Base-by-base conservation (phyloP, 306 rosid genomes). In the Pueraria montana region DNA sequence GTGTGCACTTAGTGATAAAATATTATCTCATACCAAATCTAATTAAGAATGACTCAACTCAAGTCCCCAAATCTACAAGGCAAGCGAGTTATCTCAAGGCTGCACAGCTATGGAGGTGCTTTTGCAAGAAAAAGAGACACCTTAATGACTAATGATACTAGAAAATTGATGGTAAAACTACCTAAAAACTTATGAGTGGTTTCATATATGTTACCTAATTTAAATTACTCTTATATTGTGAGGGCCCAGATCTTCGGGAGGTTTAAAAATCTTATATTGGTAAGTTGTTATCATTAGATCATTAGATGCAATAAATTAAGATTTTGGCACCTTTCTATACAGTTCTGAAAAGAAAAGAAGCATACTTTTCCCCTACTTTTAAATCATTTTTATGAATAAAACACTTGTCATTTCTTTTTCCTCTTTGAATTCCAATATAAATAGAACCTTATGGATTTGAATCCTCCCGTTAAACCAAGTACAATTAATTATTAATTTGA, bases 131-230 rank as follows among this genome's bases (percentile, higher is more conserved):
- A 74, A 34, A 36, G 67, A 55, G 46, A 50, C 21, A 26, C 46
- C 27, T 34, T 26, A 72, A 16, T 30, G 17, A 30, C 11, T 16
- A 24, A 70, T 70, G 17, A 48, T 48, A 32, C 52, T 20, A 53
- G 66, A 74, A 74, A 55, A 74, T 36, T 34, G 52, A 55, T 42
- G 14, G 7, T 34, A 74, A 55, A 74, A 74, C 65, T 18, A 32
- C 49, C 34, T 17, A 34, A 52, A 1, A 55, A 34, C 14, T 36
- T 64, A 7, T 11, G 68, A 23, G 34, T 73, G 50, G 42, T 56
- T 55, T 74, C 38, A 42, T 26, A 16, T 16, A 16, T 59, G 58
- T 38, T 21, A 75, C 56, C 70, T 40, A 40, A 76, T 59, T 74
- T 58, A 8, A 59, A 32, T 48, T 76, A 11, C 70, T 30, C 36